Percentiles rank a stretch among this genome's conserved stretches.
Conservation (phyloP, 495 filamentous ascomycete species). For the Staphylotrichum tortipilum region DNA sequence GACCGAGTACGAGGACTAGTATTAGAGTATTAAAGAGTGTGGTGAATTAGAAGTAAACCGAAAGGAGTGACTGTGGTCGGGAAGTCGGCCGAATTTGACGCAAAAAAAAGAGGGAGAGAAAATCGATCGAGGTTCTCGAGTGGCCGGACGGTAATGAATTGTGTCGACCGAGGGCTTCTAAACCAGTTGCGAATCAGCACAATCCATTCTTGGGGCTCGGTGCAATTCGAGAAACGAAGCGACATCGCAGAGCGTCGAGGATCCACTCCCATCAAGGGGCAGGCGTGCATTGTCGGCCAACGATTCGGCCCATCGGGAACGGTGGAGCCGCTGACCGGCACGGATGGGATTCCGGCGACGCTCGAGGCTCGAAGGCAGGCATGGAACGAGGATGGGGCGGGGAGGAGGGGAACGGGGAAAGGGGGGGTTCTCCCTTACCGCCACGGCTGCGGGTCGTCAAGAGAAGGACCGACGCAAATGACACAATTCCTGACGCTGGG, state of each 20-base stretch:
- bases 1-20: conserved; percentile 32
- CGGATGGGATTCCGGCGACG: conserved; percentile 5
- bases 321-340: conserved; percentile 9
- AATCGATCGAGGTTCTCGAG: conserved; percentile 26
- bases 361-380: conserved; percentile 3
- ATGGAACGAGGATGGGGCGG: too few species aligned
- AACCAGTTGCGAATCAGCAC: conserved; percentile 15
- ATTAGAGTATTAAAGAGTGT: conserved; percentile 50
- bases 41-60: conserved; percentile 35
- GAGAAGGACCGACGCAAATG: conserved; percentile 41
- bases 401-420: conserved; percentile 11
- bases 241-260: conserved; percentile 11
- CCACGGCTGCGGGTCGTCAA: conserved; percentile 46
- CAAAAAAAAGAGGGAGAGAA: conserved; percentile 19
- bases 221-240: background rate
- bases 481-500: conserved; percentile 40
- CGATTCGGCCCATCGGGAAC: conserved; percentile 19
- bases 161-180: conserved; percentile 24
- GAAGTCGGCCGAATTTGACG: conserved; percentile 26
- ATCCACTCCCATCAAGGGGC: conserved; percentile 23
- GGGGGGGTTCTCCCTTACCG: conserved; percentile 54
- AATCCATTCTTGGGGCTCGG: conserved; percentile 12
- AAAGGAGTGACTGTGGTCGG: conserved; percentile 44
- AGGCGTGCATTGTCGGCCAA: conserved; percentile 12
- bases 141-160: conserved; percentile 32